These are phyloP conservation scores for Alternaria metachromatica DNA, from an alignment of 2,329 filamentous ascomycete species.

Conservation along the genomic window DNA sequence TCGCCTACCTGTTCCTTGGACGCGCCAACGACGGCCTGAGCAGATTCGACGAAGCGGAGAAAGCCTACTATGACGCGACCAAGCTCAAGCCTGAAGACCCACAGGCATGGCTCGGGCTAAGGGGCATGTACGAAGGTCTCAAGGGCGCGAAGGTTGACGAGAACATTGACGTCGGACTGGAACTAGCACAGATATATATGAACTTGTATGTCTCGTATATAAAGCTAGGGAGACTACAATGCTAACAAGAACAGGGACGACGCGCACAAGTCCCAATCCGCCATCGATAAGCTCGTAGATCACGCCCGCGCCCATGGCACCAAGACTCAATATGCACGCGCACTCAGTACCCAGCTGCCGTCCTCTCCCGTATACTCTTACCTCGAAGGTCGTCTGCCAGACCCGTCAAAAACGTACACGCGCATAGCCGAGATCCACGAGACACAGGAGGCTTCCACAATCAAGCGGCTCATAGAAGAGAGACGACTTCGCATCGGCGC, in stretches of 20 bases:
- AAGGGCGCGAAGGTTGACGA: constrained; percentile 70
- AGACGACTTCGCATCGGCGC: constrained; percentile 87
- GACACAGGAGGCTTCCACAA: constrained; percentile 82
- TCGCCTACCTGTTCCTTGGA: constrained; percentile 87
- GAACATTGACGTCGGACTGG: constrained; percentile 76
- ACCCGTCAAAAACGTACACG: constrained; percentile 80
- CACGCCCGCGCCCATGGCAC: constrained; percentile 77
- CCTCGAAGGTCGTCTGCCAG: constrained; percentile 82
- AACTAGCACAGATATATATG: constrained; percentile 76
- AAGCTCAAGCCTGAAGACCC: constrained; percentile 74
- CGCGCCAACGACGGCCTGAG: constrained; percentile 82
- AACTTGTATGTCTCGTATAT: constrained; percentile 35
- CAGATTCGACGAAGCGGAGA: constrained; percentile 74
- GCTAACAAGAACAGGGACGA: constrained; percentile 58
- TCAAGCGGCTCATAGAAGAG: constrained; percentile 89
- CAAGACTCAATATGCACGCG: constrained; percentile 74
- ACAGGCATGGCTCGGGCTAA: constrained; percentile 90
- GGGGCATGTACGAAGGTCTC: constrained; percentile 84
- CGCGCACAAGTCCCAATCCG: constrained; percentile 63
- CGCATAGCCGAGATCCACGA: constrained; percentile 85
- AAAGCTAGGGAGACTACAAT: accelerated
- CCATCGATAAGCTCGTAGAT: constrained; percentile 79
- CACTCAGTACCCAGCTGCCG: constrained; percentile 78
- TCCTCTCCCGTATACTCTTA: constrained; percentile 79
- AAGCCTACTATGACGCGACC: constrained; percentile 75